These are phyloP conservation scores for Reutealis trisperma DNA, from an alignment of 345 rosid genomes.

Conservation along the genomic window DNA sequence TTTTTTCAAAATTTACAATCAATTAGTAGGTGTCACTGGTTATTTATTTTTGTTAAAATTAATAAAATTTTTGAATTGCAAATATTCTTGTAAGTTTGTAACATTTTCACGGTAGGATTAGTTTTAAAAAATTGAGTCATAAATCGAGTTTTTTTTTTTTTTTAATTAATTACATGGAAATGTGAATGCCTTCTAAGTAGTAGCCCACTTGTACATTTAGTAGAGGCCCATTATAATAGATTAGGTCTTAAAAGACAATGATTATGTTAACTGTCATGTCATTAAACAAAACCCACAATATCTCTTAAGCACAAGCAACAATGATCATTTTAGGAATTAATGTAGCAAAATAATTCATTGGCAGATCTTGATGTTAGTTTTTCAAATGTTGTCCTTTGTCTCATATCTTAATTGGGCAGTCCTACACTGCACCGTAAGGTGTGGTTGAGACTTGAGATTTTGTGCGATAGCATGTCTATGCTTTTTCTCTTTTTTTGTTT, in stretches of 20 bases:
- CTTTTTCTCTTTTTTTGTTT: no score
- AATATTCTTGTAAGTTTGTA: no score
- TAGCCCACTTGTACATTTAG: not conserved
- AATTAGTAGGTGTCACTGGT: no score
- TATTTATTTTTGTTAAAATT: no score
- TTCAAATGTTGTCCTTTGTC: not conserved
- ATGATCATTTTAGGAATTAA: not conserved
- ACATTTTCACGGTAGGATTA: no score
- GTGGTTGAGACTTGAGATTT: not conserved
- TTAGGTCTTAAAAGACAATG: not conserved
- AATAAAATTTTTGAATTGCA: no score
- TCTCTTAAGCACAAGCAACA: not conserved
- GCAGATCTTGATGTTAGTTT: not conserved
- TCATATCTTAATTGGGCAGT: not conserved
- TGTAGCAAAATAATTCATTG: not conserved
- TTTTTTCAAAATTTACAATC: no score
- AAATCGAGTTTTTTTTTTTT: no score
- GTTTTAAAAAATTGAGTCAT: no score
- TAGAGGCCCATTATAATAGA: not conserved
- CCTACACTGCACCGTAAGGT: not conserved
- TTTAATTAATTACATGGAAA: no score
- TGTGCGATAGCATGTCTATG: not conserved
- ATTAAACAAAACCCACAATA: not conserved
- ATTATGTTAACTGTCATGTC: not conserved
- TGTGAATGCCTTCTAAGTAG: no score